Conservation (phyloP, 73 alveolate genomes). For the Tetrahymena thermophila region DNA sequence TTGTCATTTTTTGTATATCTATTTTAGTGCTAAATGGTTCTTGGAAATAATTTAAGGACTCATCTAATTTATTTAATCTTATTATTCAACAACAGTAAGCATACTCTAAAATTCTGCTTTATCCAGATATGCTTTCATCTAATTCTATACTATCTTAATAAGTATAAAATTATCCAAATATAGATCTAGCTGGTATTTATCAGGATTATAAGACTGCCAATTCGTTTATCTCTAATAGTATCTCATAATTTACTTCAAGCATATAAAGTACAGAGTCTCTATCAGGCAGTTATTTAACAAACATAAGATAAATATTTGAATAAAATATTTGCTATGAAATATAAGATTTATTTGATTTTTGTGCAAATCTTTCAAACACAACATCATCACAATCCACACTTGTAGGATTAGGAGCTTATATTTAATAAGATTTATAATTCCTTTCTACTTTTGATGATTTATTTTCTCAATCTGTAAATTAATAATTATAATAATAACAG, state of each 20-base stretch:
- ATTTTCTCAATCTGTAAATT: background rate
- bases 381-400: background rate
- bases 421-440: background rate
- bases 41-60: background rate
- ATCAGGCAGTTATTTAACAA: background rate
- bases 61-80: background rate
- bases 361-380: background rate
- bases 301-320: background rate
- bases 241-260: background rate
- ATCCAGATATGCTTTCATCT: background rate
- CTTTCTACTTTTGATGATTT: background rate
- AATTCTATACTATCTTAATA: too few species aligned
- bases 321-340: background rate
- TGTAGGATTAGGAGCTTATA: background rate
- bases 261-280: background rate
- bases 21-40: background rate
- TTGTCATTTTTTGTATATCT: background rate
- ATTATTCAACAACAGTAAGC: background rate
- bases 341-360: background rate
- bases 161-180: too few species aligned
- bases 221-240: too few species aligned
- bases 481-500: background rate
- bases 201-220: too few species aligned
- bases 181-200: too few species aligned
- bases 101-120: background rate